Percentiles rank a stretch among this genome's conserved stretches.
Evolutionary conservation across 768 basidiomycete genomes (phyloP).

Genomic region (Collybia sp.): DNA sequence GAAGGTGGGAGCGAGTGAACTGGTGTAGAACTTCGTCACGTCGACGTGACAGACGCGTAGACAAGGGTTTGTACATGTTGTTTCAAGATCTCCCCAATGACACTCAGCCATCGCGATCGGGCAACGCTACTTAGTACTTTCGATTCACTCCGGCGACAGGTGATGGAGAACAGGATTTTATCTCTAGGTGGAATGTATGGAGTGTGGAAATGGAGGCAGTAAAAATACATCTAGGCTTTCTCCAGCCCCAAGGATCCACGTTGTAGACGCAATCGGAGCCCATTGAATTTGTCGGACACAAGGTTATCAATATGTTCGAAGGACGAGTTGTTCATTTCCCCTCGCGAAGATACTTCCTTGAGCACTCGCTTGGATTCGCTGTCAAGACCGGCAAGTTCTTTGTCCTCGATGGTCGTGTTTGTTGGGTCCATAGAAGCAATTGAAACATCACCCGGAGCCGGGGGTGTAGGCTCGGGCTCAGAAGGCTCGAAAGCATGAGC

Average conservation of each 20-base stretch:
- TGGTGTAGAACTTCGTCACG: too few species aligned
- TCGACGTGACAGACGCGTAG: too few species aligned
- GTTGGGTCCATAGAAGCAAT: too few species aligned
- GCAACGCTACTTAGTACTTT: too few species aligned
- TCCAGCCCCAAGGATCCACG: not conserved
- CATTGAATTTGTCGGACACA: conserved; percentile 1
- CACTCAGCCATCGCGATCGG: not conserved
- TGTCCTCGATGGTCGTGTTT: not conserved
- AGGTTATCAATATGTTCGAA: conserved; percentile 5
- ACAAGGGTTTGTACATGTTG: too few species aligned
- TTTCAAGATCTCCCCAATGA: too few species aligned
- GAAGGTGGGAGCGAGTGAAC: too few species aligned
- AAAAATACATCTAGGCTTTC: not conserved
- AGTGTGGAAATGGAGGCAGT: not conserved
- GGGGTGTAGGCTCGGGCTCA: too few species aligned
- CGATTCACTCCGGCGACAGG: not conserved
- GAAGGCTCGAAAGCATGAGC: too few species aligned
- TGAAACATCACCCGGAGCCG: too few species aligned
- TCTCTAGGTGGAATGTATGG: not conserved
- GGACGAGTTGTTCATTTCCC: conserved; percentile 1
- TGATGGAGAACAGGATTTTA: not conserved
- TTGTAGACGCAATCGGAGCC: not conserved
- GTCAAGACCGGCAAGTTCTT: conserved; percentile 2
- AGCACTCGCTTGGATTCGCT: conserved; percentile 2
- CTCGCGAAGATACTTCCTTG: not conserved